Base-by-base conservation (phyloP, 495 filamentous ascomycete species). In the Collariella sp. region DNA sequence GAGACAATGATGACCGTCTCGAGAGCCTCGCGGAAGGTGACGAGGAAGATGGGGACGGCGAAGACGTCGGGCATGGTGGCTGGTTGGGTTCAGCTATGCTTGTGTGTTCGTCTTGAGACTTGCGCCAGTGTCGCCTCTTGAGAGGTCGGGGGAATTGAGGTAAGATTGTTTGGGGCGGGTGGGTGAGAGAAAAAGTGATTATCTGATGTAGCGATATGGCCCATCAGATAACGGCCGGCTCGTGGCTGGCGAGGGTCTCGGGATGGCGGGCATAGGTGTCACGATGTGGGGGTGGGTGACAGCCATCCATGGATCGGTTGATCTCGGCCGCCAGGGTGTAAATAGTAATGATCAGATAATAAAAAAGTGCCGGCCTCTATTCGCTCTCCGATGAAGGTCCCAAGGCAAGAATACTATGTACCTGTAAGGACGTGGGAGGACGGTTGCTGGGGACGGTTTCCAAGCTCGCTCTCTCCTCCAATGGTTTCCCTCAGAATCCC, bases 1-100 rank as follows among this genome's bases (percentile, higher is more conserved):
- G 89, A 91, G 35, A 93, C 83, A 54, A 95, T 85, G 62, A 93
- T 85, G 54, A 76, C 81, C 0, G 83, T 85, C 67, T 95, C 89
- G 20, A 95, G 70, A 33, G 83, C 83, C 74, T 95, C 89, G 63
- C 89, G 85, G 62, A 93, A 91, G 61, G 82, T 80, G 65, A 95
- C 84, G 71, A 95, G 90, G 70, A 93, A 95, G 44, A 93, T 79
- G 46, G 82, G 82, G 10, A 85, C 77, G 44, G 80, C 71, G 60
- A 85, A 86, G 56, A 85, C 79, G 47, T 40, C 36, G 35, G 47
- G 47, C 35, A 50, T 50, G 40, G 18, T 50, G 46, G n/a, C n/a
- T n/a, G n/a, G n/a, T n/a, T n/a, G n/a, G n/a, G n/a, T n/a, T n/a
- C n/a, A n/a, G n/a, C n/a, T n/a, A n/a, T n/a, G n/a, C n/a, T n/a